Evolutionary conservation across 176 grass and related monocot genomes (phyloP).

Genomic region (Thalia dealbata): DNA sequence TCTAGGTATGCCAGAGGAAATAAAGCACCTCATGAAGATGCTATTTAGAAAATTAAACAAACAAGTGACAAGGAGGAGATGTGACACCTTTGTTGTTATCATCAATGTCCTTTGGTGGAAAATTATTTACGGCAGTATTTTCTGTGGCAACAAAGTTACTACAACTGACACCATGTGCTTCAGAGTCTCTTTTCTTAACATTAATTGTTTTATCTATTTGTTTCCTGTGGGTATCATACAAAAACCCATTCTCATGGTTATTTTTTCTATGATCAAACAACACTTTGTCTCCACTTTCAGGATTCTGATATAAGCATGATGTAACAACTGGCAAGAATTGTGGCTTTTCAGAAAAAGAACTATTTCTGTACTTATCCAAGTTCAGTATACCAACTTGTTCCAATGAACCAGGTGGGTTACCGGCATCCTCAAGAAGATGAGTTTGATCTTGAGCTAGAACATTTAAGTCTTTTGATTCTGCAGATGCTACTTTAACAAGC

Average conservation of each 20-base stretch:
- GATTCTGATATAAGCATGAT: neutral
- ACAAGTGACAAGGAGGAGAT: neutral
- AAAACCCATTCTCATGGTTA: neutral
- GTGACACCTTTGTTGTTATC: neutral
- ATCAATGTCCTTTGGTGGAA: neutral
- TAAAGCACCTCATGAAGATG: neutral
- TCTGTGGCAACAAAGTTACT: neutral
- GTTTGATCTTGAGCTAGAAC: neutral
- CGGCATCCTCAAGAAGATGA: slow-evolving; percentile 6
- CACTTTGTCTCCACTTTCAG: neutral
- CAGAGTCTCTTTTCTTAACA: neutral
- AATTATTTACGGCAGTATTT: neutral
- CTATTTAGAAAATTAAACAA: neutral
- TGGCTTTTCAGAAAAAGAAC: neutral
- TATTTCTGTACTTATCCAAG: neutral
- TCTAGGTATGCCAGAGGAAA: neutral
- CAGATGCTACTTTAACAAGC: neutral
- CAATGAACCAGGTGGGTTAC: neutral
- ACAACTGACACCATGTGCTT: neutral
- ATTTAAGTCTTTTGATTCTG: neutral
- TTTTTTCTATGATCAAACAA: neutral
- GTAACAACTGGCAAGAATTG: neutral
- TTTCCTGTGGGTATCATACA: neutral
- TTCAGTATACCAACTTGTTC: slow-evolving; percentile 12
- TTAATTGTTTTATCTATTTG: neutral